A percentile compares a stretch with the other conserved stretches of the same genome.
Conservation (phyloP, 140 eudicot genomes). For the Oenanthe javanica region DNA sequence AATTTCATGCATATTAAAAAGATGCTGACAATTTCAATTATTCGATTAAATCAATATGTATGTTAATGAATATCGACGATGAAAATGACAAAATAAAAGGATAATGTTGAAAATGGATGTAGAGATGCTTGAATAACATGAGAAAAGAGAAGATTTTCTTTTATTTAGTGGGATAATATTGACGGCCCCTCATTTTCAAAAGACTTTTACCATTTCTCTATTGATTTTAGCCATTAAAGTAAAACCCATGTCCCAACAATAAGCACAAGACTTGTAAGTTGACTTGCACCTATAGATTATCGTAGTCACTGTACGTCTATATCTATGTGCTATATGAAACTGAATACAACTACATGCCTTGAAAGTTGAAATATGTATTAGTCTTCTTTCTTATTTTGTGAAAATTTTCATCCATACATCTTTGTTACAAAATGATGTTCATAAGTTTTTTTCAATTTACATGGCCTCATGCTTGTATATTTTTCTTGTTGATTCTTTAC, state of each 20-base stretch:
- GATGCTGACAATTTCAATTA: no score
- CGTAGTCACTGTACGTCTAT: not conserved
- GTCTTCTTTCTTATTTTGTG: not conserved
- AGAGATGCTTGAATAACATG: no score
- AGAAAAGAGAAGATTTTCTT: no score
- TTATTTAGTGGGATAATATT: no score
- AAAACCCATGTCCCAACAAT: not conserved
- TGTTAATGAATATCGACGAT: no score
- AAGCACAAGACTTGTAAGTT: constrained; percentile 2
- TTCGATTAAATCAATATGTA: no score
- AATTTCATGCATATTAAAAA: no score
- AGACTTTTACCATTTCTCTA: not conserved
- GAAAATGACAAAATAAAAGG: no score
- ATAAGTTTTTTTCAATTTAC: not conserved
- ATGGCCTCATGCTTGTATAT: not conserved
- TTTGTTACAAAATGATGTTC: not conserved
- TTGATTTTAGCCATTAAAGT: not conserved
- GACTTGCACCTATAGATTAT: not conserved
- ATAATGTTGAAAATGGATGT: no score
- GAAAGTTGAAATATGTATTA: not conserved
- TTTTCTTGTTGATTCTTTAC: not conserved
- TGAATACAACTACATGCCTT: not conserved
- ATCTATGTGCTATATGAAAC: not conserved
- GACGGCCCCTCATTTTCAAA: not conserved
- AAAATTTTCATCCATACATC: not conserved